Evolutionary conservation across 176 grass and related monocot genomes (phyloP), one percentile per base, ranked within the genome.

Genomic region (Melocanna baccifera): DNA sequence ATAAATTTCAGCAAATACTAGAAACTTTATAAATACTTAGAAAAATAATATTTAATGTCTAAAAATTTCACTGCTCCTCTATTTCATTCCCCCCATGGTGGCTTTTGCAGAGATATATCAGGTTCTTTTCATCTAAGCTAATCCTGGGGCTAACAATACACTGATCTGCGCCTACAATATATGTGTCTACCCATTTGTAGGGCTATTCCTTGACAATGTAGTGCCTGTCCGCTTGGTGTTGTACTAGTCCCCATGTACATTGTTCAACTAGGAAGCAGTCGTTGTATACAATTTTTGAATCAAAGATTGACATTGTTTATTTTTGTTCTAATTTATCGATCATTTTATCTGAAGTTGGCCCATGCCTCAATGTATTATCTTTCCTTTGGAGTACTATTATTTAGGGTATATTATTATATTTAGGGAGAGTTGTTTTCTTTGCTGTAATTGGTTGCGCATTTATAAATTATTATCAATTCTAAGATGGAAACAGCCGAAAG

Each of bases 91-190:
- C 81, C 57, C 58, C 64, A 66, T 51, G 82, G 50, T 51, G 70
- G 70, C 63, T 47, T 85, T 47, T 83, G 48, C 20, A 51, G 75
- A 69, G 71, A 80, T 75, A 69, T 76, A 42, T 36, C 62, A 62
- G 66, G 65, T 66, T 32, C 30, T 77, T 86, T 51, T 75, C 75
- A 84, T 55, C 76, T 83, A 62, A 67, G 53, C 70, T 89, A 79
- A 79, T 55, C 73, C 77, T 73, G 71, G 80, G 30, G 66, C 83
- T 91, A 80, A 94, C 89, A 77, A 84, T 81, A 83, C 78, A 58
- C 18, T 42, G 52, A 62, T 79, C 19, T 15, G 9, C 59, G 6
- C 58, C 47, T 37, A 67, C 39, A 83, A 28, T 50, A 90, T 72
- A 56, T 78, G 57, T 67, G 69, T 69, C 52, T 69, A 57, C 73